Conservation (phyloP, 2,329 filamentous ascomycete species). For the Ophiosphaerella korrae region DNA sequence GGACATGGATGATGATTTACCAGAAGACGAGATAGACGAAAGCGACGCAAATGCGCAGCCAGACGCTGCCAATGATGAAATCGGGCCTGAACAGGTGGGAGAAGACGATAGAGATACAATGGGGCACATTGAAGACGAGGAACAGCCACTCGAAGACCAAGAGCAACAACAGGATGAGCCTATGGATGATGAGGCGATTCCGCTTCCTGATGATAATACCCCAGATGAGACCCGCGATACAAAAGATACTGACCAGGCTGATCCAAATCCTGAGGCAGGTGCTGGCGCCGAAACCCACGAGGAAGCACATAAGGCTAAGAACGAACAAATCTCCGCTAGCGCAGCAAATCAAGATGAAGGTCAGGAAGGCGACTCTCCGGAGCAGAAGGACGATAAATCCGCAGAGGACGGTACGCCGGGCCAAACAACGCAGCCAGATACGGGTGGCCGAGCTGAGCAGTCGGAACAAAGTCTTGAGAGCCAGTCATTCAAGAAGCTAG, state of each 20-base stretch:
- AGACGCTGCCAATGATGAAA: constrained; percentile 41
- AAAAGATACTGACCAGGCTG: constrained; percentile 57
- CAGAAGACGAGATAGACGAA: constrained; percentile 41
- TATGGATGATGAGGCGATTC: constrained; percentile 46
- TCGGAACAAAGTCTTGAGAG: constrained; percentile 52
- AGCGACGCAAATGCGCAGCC: constrained; percentile 36
- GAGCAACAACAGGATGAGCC: constrained; percentile 56
- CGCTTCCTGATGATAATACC: constrained; percentile 56
- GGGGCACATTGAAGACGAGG: constrained; percentile 44
- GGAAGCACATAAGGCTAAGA: constrained; percentile 57
- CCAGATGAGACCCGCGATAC: constrained; percentile 54
- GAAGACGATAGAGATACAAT: constrained; percentile 45
- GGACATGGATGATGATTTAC: constrained; percentile 44
- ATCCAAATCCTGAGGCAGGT: constrained; percentile 63
- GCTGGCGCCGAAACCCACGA: constrained; percentile 70
- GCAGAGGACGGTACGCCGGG: constrained; percentile 64
- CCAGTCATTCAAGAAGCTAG: constrained; percentile 91
- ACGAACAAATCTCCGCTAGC: constrained; percentile 62
- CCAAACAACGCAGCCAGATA: constrained; percentile 42
- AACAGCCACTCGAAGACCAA: constrained; percentile 53
- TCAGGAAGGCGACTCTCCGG: constrained; percentile 67
- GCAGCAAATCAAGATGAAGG: constrained; percentile 69
- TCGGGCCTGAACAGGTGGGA: constrained; percentile 37
- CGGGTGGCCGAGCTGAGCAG: constrained; percentile 44
- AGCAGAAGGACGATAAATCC: constrained; percentile 66